Conservation (phyloP, 2,329 filamentous ascomycete genomes). For the Aspergillus aculeatus region DNA sequence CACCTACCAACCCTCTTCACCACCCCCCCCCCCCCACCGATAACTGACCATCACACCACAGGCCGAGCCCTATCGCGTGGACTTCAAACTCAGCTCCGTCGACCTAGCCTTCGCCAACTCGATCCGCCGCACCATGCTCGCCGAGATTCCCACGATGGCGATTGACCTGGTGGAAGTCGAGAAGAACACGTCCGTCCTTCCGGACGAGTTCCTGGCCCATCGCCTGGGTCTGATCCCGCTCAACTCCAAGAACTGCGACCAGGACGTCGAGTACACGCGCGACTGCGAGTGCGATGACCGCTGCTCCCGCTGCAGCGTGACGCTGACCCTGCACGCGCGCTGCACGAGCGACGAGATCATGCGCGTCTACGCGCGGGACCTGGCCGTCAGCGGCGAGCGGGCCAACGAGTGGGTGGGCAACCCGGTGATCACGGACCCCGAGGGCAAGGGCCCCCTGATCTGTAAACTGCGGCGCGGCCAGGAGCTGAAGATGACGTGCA, state of each 20-base stretch:
- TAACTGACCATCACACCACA: conserved; percentile 37
- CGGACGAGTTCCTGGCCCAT: conserved; percentile 94
- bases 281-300: conserved; percentile 97
- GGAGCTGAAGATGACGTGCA: conserved; percentile 84
- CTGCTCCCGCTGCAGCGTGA: conserved; percentile 88
- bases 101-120: conserved; percentile 92
- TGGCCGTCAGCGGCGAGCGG: conserved; percentile 69
- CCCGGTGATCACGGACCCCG: conserved; percentile 80
- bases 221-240: conserved; percentile 88
- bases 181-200: conserved; percentile 89
- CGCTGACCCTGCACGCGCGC: conserved; percentile 77
- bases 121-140: conserved; percentile 83
- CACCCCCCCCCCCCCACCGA: too few species aligned
- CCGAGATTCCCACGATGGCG: conserved; percentile 90
- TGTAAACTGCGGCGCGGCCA: conserved; percentile 88
- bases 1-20: background rate
- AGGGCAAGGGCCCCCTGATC: conserved; percentile 78
- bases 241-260: conserved; percentile 76
- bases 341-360: conserved; percentile 85
- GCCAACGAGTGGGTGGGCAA: conserved; percentile 73
- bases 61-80: conserved; percentile 77
- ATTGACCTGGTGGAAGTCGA: conserved; percentile 94
- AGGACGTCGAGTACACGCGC: conserved; percentile 77
- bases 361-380: conserved; percentile 88
- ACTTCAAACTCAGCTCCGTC: conserved; percentile 87